Conservation (phyloP, 805 yeast genomes). For the Yamadazyma phyllophila region DNA sequence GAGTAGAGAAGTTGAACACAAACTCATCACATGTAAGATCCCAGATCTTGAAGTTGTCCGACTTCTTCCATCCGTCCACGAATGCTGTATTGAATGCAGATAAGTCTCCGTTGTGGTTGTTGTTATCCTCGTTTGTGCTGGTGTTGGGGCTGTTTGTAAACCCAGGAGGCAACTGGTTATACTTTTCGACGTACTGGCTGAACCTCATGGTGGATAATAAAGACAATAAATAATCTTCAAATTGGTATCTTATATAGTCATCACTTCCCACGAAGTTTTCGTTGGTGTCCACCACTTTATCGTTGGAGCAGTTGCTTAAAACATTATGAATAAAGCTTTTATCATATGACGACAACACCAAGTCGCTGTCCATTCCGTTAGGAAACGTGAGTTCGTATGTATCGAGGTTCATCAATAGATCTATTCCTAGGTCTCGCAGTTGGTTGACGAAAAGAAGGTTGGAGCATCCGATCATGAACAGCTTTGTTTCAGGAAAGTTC, state of each 20-base stretch:
- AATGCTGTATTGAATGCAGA: conserved; percentile 31
- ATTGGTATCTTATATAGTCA: conserved; percentile 81
- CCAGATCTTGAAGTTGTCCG: conserved; percentile 42
- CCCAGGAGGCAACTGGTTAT: conserved; percentile 42
- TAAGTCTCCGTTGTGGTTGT: conserved; percentile 26
- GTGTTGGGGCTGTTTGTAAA: conserved; percentile 18
- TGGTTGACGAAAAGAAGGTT: conserved; percentile 76
- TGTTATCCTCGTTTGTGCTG: conserved; percentile 15
- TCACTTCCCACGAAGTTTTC: conserved; percentile 50
- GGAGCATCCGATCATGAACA: conserved; percentile 82
- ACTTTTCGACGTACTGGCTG: conserved; percentile 50
- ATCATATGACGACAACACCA: conserved; percentile 48
- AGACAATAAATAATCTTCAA: conserved; percentile 86
- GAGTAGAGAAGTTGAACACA: conserved; percentile 42
- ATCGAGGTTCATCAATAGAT: conserved; percentile 74
- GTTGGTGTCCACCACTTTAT: conserved; percentile 23
- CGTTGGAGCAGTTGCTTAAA: conserved; percentile 44
- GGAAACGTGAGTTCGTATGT: conserved; percentile 45
- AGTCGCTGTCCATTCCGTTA: conserved; percentile 25
- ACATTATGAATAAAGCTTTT: conserved; percentile 71
- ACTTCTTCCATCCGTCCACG: conserved; percentile 30
- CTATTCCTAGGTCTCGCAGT: conserved; percentile 55
- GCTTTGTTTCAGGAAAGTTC: conserved; percentile 50
- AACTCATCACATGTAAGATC: conserved; percentile 41
- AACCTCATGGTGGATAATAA: conserved; percentile 71